Evolutionary conservation across 176 grass and related monocot species (phyloP).

Genomic region (Musa beccarii): DNA sequence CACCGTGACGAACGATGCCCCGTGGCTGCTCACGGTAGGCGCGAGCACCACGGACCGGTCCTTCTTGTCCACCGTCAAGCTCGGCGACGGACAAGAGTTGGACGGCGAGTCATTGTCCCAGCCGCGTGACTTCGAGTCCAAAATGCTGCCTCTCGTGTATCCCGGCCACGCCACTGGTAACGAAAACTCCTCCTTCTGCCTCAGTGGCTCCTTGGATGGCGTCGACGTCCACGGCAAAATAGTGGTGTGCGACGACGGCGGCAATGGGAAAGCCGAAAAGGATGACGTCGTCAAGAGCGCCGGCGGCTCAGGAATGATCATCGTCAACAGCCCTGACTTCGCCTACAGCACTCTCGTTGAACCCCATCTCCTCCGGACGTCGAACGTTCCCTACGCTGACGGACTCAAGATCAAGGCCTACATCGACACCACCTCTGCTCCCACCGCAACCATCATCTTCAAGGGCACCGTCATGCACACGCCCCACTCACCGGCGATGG

Average conservation of each 20-base stretch:
- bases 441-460: constrained; percentile 40
- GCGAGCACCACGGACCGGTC: constrained; percentile 53
- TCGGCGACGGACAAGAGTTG: constrained; percentile 26
- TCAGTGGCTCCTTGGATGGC: constrained; percentile 17
- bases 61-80: constrained; percentile 46
- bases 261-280: constrained; percentile 23
- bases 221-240: constrained; percentile 48
- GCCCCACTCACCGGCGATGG: constrained; percentile 38
- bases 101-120: constrained; percentile 48
- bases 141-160: constrained; percentile 27
- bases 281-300: constrained; percentile 20
- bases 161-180: constrained; percentile 22
- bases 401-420: constrained; percentile 45
- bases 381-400: constrained; percentile 22
- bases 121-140: constrained; percentile 21
- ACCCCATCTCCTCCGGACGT: constrained; percentile 39
- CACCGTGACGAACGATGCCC: constrained; percentile 46
- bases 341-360: constrained; percentile 31
- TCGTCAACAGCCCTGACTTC: constrained; percentile 14
- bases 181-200: neutral
- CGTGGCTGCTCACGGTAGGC: constrained; percentile 69
- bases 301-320: constrained; percentile 44
- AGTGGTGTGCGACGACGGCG: constrained; percentile 39
- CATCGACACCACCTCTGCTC: neutral
- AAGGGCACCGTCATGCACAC: constrained; percentile 28